Base-by-base conservation (phyloP, 2,329 filamentous ascomycete genomes). In the Trichophyton rubrum region DNA sequence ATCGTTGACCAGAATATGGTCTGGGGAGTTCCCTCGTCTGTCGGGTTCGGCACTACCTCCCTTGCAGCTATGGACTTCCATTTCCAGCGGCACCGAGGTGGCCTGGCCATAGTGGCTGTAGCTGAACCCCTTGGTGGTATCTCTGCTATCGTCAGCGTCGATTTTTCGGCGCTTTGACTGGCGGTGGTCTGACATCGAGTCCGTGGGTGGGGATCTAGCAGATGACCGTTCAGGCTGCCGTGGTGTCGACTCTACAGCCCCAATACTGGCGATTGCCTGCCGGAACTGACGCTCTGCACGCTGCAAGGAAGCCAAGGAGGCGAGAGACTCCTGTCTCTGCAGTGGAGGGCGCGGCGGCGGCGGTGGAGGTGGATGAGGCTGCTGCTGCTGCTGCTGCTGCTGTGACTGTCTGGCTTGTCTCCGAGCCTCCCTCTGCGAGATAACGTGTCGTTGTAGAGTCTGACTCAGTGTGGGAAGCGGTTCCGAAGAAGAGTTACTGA, bases 21-120 rank as follows among this genome's bases (percentile, higher is more conserved):
- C 88, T 20, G 86, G 84, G 11, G 82, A 81, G 64, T 89, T 88
- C 33, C 73, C 74, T 40, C 76, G 76, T 9, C 78, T 75, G 60
- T 78, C 70, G 17, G 72, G 75, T 9, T 57, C 55, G 13, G 20
- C 3, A 8, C 40, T 35, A n/a, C 20, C 43, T 49, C 91, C 90
- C 71, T 96, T 91, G 69, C 90, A 96, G 77, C 86, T 93, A 56
- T 89, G 82, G 64, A 96, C 85, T 70, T 96, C 88, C 88, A 96
- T 90, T 63, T 82, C 86, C 68, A 96, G 76, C 64, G 83, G 81
- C 2, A 90, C 91, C 0, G 89, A 83, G 62, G 93, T 88, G 15
- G 95, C 87, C 73, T 96, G 91, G 17, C 91, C 92, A 71, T 87
- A 90, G 67, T 85, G 85, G 22, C 91, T 92, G 71, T 96, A 97